These are phyloP conservation scores for Podospora conica DNA, from an alignment of 495 filamentous ascomycete genomes.

Conservation along the genomic window DNA sequence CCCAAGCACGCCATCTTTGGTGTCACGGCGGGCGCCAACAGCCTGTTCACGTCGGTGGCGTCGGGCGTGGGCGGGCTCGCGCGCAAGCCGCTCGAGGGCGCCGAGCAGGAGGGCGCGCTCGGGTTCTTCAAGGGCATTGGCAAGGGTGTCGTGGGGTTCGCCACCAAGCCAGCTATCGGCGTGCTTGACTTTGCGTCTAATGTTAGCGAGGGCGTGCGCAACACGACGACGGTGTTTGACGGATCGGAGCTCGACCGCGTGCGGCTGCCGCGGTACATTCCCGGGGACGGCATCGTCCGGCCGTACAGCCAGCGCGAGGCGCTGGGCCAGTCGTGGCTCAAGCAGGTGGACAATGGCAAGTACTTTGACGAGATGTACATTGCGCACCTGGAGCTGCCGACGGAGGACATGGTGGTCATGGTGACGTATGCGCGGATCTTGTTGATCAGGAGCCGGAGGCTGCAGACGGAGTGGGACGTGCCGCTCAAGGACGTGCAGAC, in stretches of 20 bases:
- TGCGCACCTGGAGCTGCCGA: constrained; percentile 85
- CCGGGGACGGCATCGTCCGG: constrained; percentile 84
- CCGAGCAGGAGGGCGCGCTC: constrained; percentile 86
- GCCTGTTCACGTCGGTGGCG: constrained; percentile 84
- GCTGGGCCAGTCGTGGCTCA: constrained; percentile 96
- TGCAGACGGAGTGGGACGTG: constrained; percentile 91
- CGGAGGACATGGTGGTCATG: constrained; percentile 90
- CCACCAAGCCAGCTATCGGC: constrained; percentile 94
- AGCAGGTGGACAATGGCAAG: constrained; percentile 92
- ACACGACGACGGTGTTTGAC: constrained; percentile 98
- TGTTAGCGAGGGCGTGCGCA: constrained; percentile 92
- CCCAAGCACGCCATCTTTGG: constrained; percentile 96
- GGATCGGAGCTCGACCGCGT: constrained; percentile 90
- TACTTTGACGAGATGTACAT: constrained; percentile 98
- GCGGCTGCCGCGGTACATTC: constrained; percentile 83
- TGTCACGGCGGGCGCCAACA: constrained; percentile 91
- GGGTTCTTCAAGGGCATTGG: constrained; percentile 98
- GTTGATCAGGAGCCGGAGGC: constrained; percentile 75
- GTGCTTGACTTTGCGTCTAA: constrained; percentile 96
- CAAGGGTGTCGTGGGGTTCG: constrained; percentile 85
- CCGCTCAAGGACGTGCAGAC: constrained; percentile 93
- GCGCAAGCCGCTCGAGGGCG: constrained; percentile 87
- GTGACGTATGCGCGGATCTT: constrained; percentile 89
- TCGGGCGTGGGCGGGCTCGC: constrained; percentile 90
- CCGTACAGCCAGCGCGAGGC: constrained; percentile 95